A percentile compares a stretch with the other conserved stretches of the same genome.
These are phyloP conservation scores for Chondrus crispus DNA, from an alignment of 23 red algal genomes.

Conservation along the genomic window DNA sequence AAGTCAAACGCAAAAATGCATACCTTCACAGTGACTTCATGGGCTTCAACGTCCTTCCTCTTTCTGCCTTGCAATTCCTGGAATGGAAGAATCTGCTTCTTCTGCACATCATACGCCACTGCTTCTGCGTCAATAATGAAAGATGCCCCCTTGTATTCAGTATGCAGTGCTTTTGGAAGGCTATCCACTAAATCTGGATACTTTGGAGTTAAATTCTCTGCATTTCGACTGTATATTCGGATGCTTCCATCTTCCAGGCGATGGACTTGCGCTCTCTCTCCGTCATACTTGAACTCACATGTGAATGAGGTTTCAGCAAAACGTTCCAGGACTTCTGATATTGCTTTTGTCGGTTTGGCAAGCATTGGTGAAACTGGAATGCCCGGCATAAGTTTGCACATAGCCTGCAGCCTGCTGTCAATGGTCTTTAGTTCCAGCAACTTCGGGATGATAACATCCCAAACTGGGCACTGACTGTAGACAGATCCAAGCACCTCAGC, in stretches of 20 bases:
- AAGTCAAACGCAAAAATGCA: conserved; percentile 97
- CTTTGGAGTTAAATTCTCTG: conserved; percentile 90
- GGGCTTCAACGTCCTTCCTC: conserved; percentile 83
- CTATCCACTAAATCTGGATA: conserved; percentile 85
- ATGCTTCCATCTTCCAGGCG: conserved; percentile 72
- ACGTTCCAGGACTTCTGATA: conserved; percentile 78
- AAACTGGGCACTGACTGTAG: conserved; percentile 82
- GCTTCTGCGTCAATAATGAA: conserved; percentile 96
- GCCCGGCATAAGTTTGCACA: conserved; percentile 78
- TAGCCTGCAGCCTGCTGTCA: conserved; percentile 63
- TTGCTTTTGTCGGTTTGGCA: conserved; percentile 87
- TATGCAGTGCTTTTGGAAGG: conserved; percentile 38
- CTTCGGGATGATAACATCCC: conserved; percentile 79
- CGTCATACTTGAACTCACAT: conserved; percentile 99
- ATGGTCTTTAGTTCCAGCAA: conserved; percentile 60
- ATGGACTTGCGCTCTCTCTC: conserved; percentile 95
- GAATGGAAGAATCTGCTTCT: conserved; percentile 74
- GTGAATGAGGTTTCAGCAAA: conserved; percentile 70
- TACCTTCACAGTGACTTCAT: conserved; percentile 86
- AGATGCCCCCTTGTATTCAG: conserved; percentile 16
- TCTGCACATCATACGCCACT: conserved; percentile 78
- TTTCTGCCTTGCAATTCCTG: conserved; percentile 87
- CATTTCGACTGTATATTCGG: conserved; percentile 90
- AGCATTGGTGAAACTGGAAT: conserved; percentile 96
- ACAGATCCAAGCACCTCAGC: conserved; percentile 29